Percentiles rank a stretch among this genome's conserved stretches.
These are phyloP conservation scores for Ichthyophthirius multifiliis DNA, from an alignment of 169 alveolate genomes.

Conservation along the genomic window DNA sequence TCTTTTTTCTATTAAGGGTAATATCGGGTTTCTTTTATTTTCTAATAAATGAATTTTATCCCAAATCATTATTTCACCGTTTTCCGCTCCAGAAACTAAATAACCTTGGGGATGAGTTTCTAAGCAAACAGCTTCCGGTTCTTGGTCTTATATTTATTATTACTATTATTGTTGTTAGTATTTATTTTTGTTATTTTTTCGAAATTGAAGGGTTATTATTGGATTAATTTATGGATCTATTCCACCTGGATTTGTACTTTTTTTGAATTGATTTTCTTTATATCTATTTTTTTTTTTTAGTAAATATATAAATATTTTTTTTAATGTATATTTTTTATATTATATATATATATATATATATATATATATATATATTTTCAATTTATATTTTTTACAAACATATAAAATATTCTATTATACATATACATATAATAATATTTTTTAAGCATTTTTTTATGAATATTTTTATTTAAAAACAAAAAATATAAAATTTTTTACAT, in stretches of 20 bases:
- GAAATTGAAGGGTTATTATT: background rate
- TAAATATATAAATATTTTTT: too few species aligned
- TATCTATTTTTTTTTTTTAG: too few species aligned
- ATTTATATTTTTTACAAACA: too few species aligned
- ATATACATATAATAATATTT: too few species aligned
- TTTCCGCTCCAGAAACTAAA: conserved; percentile 33
- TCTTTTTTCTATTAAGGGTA: conserved; percentile 2
- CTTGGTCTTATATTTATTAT: background rate
- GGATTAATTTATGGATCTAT: background rate
- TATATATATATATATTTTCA: too few species aligned
- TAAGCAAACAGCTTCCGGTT: conserved; percentile 29
- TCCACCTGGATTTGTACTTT: background rate
- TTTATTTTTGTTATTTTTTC: background rate
- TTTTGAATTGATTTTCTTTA: background rate
- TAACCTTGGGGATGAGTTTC: conserved; percentile 30
- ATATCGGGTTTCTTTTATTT: background rate
- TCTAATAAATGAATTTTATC: conserved; percentile 15
- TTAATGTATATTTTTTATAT: too few species aligned
- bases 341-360: too few species aligned
- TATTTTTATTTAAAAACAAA: too few species aligned
- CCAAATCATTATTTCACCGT: conserved; percentile 28
- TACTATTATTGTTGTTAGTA: background rate
- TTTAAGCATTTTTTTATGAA: too few species aligned
- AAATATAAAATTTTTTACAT: too few species aligned
- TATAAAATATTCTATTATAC: too few species aligned